Evolutionary conservation across 306 rosid species (phyloP), one percentile per base, ranked within the genome.

Genomic region (Vigna nakashimae): DNA sequence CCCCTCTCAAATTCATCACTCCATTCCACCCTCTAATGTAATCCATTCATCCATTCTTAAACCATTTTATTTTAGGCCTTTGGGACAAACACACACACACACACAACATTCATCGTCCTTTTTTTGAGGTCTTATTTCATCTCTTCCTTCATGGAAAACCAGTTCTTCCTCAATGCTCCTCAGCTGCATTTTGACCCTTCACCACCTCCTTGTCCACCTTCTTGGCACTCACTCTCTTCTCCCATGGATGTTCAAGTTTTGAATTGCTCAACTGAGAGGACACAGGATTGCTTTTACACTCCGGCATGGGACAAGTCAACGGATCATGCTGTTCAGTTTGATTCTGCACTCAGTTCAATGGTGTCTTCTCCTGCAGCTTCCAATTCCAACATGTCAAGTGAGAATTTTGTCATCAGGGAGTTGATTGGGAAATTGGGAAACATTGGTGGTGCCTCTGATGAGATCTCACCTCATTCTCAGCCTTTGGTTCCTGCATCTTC

Each of bases 281-380:
- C 89, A 9, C 91, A 80, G 22, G 93, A 88, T 69, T 84, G 85
- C 74, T 90, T 84, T 7, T 87, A 73, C 78, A 90, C 83, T 34
- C 83, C 88, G 24, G 51, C 69, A 43, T 90, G 88, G 89, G 89
- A 90, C 1, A 86, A 76, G 79, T 71, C 91, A 65, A 60, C 77
- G 22, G 76, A 84, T 68, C 90, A 84, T 10, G 71, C 20, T 18
- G 30, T 50, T 73, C 91, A 88, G 18, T 92, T 89, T 57, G 93
- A 90, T 70, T 94, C 98, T 0, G 92, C 88, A 11, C 73, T 90
- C 15, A 89, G 91, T 30, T 90, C 98, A 6, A 88, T 92, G 87
- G 98, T 83, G 7, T 88, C 96, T 6, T 94, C 98, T 0, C 97
- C 97, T 0, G 94, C 83, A 9, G 96, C 94, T 0, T 92, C 96